These are phyloP conservation scores for Podaxis sp. DNA, from an alignment of 768 basidiomycete species.

Conservation along the genomic window DNA sequence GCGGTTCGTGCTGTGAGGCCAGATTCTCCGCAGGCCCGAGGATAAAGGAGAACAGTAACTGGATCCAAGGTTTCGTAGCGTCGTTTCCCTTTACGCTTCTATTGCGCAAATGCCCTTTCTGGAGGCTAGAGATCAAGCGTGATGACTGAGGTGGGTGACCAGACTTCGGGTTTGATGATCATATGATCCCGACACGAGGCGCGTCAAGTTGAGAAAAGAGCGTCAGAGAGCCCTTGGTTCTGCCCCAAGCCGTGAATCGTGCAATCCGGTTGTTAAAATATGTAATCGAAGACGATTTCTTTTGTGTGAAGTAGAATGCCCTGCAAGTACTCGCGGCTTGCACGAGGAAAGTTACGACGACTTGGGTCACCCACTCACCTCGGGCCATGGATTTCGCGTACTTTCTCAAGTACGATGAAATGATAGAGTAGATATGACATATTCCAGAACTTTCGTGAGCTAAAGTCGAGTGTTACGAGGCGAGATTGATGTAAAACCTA, in stretches of 20 bases:
- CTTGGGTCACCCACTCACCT: neutral
- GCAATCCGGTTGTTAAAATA: neutral
- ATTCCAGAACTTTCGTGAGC: neutral
- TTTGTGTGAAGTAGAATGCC: slow-evolving; percentile 3
- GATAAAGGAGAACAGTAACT: neutral
- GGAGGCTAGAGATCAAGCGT: neutral
- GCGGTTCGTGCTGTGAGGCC: neutral
- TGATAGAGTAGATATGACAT: neutral
- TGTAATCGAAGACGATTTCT: slow-evolving; percentile 11
- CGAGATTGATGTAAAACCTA: neutral
- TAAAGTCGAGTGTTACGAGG: neutral
- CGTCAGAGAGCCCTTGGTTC: neutral
- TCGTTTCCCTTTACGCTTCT: neutral
- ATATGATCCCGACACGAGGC: slow-evolving; percentile 5
- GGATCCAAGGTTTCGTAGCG: neutral
- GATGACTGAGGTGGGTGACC: neutral
- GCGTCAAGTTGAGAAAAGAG: neutral
- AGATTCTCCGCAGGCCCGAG: slow-evolving; percentile 7
- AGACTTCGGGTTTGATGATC: neutral
- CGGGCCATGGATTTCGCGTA: neutral
- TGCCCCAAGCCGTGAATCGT: neutral
- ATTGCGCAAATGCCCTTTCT: neutral
- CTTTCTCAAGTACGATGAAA: neutral
- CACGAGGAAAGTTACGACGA: slow-evolving; percentile 13
- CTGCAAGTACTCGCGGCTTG: slow-evolving; percentile 8